Percentiles rank a stretch among this genome's conserved stretches.
These are phyloP conservation scores for Phytophthora sansomeana DNA, from an alignment of 352 stramenopile genomes.

Conservation along the genomic window DNA sequence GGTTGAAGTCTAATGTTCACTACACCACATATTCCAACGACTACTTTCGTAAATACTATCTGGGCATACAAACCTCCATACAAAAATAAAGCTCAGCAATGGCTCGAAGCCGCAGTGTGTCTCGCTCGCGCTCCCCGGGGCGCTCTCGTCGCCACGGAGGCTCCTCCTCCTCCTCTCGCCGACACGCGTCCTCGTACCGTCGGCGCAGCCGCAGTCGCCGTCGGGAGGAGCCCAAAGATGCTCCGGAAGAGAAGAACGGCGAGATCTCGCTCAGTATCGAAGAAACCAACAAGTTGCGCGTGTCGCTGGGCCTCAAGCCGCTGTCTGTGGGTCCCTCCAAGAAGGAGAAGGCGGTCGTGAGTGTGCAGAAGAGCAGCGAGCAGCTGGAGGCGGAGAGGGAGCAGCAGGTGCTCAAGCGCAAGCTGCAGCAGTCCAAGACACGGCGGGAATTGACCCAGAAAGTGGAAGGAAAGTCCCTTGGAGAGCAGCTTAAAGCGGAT, in stretches of 20 bases:
- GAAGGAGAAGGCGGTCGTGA: constrained; percentile 62
- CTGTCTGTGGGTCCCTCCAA: constrained; percentile 58
- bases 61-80: neutral
- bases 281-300: constrained; percentile 81
- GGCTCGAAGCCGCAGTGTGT: constrained; percentile 42
- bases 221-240: constrained; percentile 12
- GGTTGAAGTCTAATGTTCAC: neutral
- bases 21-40: neutral
- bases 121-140: constrained; percentile 34
- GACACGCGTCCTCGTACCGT: constrained; percentile 31
- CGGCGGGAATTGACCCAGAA: constrained; percentile 81
- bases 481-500: constrained; percentile 65
- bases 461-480: constrained; percentile 74
- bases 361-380: constrained; percentile 68
- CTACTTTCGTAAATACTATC: neutral
- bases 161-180: constrained; percentile 21
- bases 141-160: constrained; percentile 33
- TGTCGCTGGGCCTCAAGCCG: constrained; percentile 78
- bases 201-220: constrained; percentile 37
- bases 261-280: constrained; percentile 87
- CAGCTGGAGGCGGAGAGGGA: constrained; percentile 61
- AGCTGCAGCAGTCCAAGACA: constrained; percentile 68
- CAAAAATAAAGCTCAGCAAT: constrained; percentile 13
- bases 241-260: constrained; percentile 66
- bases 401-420: constrained; percentile 58